Conservation (phyloP, 169 alveolate species). For the Plasmodium billcollinsi region DNA sequence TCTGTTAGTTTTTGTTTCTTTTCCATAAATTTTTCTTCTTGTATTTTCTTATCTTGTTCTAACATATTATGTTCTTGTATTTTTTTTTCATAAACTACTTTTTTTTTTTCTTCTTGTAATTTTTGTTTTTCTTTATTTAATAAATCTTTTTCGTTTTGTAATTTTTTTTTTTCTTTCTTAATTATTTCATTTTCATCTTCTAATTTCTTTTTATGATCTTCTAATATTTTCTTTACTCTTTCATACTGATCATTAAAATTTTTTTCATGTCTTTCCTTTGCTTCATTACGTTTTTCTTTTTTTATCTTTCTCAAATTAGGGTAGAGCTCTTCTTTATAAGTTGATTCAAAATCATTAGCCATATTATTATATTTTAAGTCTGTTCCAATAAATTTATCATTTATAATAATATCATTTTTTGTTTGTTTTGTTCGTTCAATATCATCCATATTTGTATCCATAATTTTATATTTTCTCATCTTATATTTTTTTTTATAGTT, state of each 20-base stretch:
- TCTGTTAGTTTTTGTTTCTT: constrained; percentile 1
- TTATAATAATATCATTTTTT: too few relatives aligned
- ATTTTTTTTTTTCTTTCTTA: neutral
- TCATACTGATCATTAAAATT: neutral
- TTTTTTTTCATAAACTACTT: neutral
- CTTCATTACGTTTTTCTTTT: neutral
- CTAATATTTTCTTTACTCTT: neutral
- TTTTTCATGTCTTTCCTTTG: neutral
- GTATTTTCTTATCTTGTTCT: neutral
- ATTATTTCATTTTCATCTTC: neutral
- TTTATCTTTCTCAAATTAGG: neutral
- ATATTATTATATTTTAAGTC: neutral
- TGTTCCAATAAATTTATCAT: too few relatives aligned
- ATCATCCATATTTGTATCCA: too few relatives aligned
- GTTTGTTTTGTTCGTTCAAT: too few relatives aligned
- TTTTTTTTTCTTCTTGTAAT: constrained; percentile 14
- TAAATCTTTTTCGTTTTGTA: neutral
- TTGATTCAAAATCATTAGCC: neutral
- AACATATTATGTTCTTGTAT: neutral
- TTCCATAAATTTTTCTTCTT: constrained; percentile 8
- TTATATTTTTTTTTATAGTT: too few relatives aligned
- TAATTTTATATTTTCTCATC: too few relatives aligned
- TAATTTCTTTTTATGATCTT: neutral
- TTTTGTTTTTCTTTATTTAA: neutral
- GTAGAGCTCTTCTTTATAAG: neutral